Evolutionary conservation across 495 filamentous ascomycete genomes (phyloP), one percentile per base, ranked within the genome.

Genomic region (Penicillium chermesinum): DNA sequence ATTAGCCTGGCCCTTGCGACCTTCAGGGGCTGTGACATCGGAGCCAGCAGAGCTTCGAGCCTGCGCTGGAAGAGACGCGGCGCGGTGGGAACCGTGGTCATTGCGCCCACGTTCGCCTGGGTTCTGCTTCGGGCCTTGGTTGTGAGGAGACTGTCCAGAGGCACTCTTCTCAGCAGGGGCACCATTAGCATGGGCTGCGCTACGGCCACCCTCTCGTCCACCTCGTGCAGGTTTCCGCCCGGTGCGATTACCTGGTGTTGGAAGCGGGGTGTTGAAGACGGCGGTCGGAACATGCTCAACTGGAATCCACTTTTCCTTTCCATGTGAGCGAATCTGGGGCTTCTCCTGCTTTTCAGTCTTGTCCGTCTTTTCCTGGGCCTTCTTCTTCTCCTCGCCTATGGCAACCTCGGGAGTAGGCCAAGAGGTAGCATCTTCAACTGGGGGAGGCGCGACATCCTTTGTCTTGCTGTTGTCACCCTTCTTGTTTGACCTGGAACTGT

Each of bases 351-450:
- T 85, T 32, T 84, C 80, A 5, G 79, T 67, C 58, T 84, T 90
- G 22, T 89, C 86, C 2, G 62, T 61, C 60, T 82, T 76, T 35
- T 80, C 78, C 22, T 85, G 80, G 6, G 69, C 48, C 58, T 88
- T 87, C 55, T 82, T 87, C 70, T 84, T 84, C 50, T 86, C 84
- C 49, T 85, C 81, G 33, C 82, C 82, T 25, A 86, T 76, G 2
- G 86, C 88, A 37, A 77, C 83, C 46, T 95, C 85, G 1, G 89
- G 90, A 7, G 93, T 95, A 15, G 93, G 93, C 93, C 93, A 98
- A 21, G 82, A 82, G 21, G 78, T 72, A 33, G 85, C 74, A 66
- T 95, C 88, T 42, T 79, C 86, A 30, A 86, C 85, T 3, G 76
- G 73, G 39, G 77, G 73, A 35, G 82, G 41, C 68, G 65, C 63